Percentiles rank a stretch among this genome's conserved stretches.
Conservation (phyloP, 139 green algal species). For the Raphidocelis subcapitata region DNA sequence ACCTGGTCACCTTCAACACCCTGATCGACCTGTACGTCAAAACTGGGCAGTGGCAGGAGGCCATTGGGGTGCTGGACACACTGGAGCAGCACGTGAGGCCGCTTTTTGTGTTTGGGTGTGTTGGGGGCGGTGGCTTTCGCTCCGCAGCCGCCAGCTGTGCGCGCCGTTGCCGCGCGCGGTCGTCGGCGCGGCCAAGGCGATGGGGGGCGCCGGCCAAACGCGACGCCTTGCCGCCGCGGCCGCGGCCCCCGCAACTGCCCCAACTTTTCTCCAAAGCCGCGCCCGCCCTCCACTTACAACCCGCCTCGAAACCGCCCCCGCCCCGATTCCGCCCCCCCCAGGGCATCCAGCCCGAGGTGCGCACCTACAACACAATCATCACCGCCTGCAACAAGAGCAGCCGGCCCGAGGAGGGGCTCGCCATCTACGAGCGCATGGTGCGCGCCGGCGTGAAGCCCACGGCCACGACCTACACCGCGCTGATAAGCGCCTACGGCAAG, state of each 20-base stretch:
- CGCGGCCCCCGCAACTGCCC: too few species aligned
- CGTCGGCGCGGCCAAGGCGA: too few species aligned
- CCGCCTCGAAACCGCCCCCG: neutral
- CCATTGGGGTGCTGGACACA: slow-evolving; percentile 61
- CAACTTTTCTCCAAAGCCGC: too few species aligned
- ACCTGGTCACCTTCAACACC: slow-evolving; percentile 79
- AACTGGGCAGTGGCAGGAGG: slow-evolving; percentile 56
- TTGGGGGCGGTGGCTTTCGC: too few species aligned
- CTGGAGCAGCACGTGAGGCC: slow-evolving; percentile 63
- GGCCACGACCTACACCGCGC: slow-evolving; percentile 82
- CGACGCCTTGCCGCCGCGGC: too few species aligned
- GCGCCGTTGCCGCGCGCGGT: too few species aligned
- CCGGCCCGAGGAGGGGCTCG: slow-evolving; percentile 53
- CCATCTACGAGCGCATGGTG: slow-evolving; percentile 83
- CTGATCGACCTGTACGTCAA: slow-evolving; percentile 71
- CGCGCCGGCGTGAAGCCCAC: slow-evolving; percentile 66
- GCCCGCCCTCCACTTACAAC: too few species aligned
- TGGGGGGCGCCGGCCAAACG: too few species aligned
- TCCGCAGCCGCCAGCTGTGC: too few species aligned
- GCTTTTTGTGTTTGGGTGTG: too few species aligned
- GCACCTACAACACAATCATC: slow-evolving; percentile 91
- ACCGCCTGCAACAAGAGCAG: slow-evolving; percentile 68
- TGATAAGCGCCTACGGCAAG: slow-evolving; percentile 84
- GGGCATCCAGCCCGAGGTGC: slow-evolving; percentile 77
- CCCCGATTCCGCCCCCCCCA: slow-evolving; percentile 18